A percentile compares a stretch with the other conserved stretches of the same genome.
Conservation (phyloP, 1,284 basidiomycete species). For the Athelia sp. region DNA sequence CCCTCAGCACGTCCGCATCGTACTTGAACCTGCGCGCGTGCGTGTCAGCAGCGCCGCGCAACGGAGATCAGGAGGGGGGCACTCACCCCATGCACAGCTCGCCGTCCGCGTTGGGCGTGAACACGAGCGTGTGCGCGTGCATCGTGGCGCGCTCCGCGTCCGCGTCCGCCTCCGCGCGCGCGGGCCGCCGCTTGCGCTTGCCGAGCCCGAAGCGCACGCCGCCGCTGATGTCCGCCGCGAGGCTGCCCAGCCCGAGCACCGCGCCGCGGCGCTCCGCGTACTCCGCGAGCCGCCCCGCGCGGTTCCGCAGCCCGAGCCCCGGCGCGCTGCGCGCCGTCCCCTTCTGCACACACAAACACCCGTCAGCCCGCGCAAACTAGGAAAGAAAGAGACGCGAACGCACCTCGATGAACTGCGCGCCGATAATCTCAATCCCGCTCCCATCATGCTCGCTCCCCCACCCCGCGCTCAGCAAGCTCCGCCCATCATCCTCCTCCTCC, state of each 20-base stretch:
- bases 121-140: constrained; percentile 38
- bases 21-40: constrained; percentile 49
- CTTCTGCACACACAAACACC: constrained; percentile 28
- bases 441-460: constrained; percentile 77
- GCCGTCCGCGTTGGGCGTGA: constrained; percentile 38
- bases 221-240: constrained; percentile 17
- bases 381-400: constrained; percentile 18
- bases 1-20: constrained; percentile 39
- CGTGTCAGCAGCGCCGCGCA: constrained; percentile 2
- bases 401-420: constrained; percentile 58
- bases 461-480: constrained; percentile 55
- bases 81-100: constrained; percentile 41
- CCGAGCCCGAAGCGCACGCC: constrained; percentile 18
- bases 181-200: constrained; percentile 12
- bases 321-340: constrained; percentile 39
- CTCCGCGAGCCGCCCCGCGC: constrained; percentile 59
- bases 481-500: constrained; percentile 53
- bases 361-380: constrained; percentile 2
- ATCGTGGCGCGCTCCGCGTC: constrained; percentile 29
- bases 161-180: constrained; percentile 22
- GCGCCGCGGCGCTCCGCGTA: constrained; percentile 55
- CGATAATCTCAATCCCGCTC: constrained; percentile 64
- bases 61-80: constrained; percentile 3
- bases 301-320: constrained; percentile 46
- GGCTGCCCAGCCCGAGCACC: constrained; percentile 40